These are phyloP conservation scores for Russula vinacea DNA, from an alignment of 768 basidiomycete genomes.

Conservation along the genomic window DNA sequence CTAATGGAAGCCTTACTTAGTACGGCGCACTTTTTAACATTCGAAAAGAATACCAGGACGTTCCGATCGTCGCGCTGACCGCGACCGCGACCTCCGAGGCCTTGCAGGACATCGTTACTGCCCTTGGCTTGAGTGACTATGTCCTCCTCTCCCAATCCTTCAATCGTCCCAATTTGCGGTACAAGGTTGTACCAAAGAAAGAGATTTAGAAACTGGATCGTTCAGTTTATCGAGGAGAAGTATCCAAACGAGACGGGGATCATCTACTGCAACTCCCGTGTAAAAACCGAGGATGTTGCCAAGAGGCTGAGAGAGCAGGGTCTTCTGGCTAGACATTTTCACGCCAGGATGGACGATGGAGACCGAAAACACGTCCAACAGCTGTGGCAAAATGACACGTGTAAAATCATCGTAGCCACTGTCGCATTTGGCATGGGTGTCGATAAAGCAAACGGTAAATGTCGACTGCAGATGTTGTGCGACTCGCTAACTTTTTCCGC, in stretches of 20 bases:
- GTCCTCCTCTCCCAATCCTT: conserved; percentile 76
- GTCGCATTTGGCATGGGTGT: conserved; percentile 98
- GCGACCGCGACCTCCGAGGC: conserved; percentile 86
- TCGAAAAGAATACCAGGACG: conserved; percentile 66
- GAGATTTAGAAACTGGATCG: conserved; percentile 54
- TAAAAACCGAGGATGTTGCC: conserved; percentile 79
- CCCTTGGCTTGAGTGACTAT: conserved; percentile 59
- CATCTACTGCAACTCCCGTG: conserved; percentile 74
- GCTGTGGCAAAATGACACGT: conserved; percentile 70
- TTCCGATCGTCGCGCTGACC: conserved; percentile 95
- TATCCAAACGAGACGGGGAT: conserved; percentile 68
- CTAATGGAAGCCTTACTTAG: conserved; percentile 41
- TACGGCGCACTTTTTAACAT: conserved; percentile 42
- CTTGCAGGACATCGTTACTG: conserved; percentile 71
- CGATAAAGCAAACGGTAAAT: conserved; percentile 74
- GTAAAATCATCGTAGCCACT: conserved; percentile 89
- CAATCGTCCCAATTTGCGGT: conserved; percentile 89
- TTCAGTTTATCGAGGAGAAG: conserved; percentile 58
- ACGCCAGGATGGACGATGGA: conserved; percentile 66
- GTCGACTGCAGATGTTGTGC: not conserved
- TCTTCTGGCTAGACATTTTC: conserved; percentile 74
- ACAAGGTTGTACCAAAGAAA: conserved; percentile 56
- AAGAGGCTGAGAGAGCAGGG: conserved; percentile 56
- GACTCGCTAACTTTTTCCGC: conserved; percentile 12
- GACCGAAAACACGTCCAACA: conserved; percentile 62